Base-by-base conservation (phyloP, 2,329 filamentous ascomycete genomes). In the Alternaria dauci region DNA sequence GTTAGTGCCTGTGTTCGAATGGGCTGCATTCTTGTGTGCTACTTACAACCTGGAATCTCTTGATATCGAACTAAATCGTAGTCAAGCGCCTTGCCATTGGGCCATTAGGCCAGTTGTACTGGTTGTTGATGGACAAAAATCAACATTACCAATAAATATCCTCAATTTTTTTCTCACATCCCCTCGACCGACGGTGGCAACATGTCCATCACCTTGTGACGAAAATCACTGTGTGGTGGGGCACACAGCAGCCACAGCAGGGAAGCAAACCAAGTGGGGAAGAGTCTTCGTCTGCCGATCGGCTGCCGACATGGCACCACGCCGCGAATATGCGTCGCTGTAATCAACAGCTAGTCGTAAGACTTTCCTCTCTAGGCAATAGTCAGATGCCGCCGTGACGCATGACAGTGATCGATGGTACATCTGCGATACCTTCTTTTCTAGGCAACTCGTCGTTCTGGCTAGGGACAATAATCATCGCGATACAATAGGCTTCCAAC, bases 21-120 rank as follows among this genome's bases (percentile, higher is more conserved):
- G 5, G 28, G 20, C 20, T 9, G 5, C 9, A 4, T 7, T 30
- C 7, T 30, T 30, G 28, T 4, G 28, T 30, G 28, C 9, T 30
- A 30, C 28, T 30, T 30, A 30, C 28, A 71, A 71, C 70, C 70
- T 72, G 70, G 64, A 72, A 72, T 72, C 70, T 72, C 70, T 72
- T 72, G 70, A 72, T 72, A 25, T 47, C 63, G 36, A 47, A 39
- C 20, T 30, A 5, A 59, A 71, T 83, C 83, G 82, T 84, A 85
- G 83, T 84, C 83, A 85, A 84, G 81, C 82, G 82, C 83, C 83
- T 84, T 85, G 81, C 82, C 83, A 85, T 85, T 85, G 82, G 82
- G 82, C 82, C 83, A 85, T 70, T 70, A 67, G 71, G 67, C 73
- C 73, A 39, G 26, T 48, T 39, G 34, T 38, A 18, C 12, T 55